Base-by-base conservation (phyloP, 345 rosid genomes). In the Anastatica hierochuntica region DNA sequence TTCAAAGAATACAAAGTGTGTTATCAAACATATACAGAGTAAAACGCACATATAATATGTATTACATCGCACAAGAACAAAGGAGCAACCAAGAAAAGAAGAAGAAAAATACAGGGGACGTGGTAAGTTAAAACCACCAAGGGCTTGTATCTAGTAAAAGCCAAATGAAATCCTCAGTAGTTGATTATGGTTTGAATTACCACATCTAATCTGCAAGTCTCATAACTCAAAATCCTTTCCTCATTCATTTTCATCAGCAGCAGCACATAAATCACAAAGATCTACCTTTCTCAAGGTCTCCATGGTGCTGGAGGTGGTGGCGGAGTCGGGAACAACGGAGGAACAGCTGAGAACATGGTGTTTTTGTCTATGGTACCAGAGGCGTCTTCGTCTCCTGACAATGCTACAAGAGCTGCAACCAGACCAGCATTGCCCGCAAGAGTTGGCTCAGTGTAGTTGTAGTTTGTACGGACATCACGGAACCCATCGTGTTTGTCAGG, bases 281-380 rank as follows among this genome's bases (percentile, higher is more conserved):
- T 18, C 16, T 30, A 49, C 47, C 59, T 58, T 52, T 59, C 77
- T 77, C 62, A 85, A 56, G 98, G 98, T 66, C 69, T 88, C 98
- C 98, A 92, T 30, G 98, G 94, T 23, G 98, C 97, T 5, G 98
- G 98, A 21, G 98, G 98, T 0, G 98, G 98, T 1, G 98, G 98
- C 0, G 96, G 83, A 24, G 90, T 90, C 7, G 96, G 96, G 72
- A 84, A 88, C 94, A 90, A 82, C 0, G 96, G 96, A 19, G 98
- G 97, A 42, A 88, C 90, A 0, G 94, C 94, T 11, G 94, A 92
- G 80, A 92, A 92, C 18, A 92, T 83, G 8, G 98, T 88, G 72
- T 88, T 85, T 73, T 83, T 83, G 80, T 88, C 99, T 21, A 92
- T 83, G 31, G 67, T 67, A 45, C 75, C 73, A 3, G 70, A 45